Evolutionary conservation across 2,329 filamentous ascomycete genomes (phyloP), one percentile per base, ranked within the genome.

Genomic region (Tolypocladium album): DNA sequence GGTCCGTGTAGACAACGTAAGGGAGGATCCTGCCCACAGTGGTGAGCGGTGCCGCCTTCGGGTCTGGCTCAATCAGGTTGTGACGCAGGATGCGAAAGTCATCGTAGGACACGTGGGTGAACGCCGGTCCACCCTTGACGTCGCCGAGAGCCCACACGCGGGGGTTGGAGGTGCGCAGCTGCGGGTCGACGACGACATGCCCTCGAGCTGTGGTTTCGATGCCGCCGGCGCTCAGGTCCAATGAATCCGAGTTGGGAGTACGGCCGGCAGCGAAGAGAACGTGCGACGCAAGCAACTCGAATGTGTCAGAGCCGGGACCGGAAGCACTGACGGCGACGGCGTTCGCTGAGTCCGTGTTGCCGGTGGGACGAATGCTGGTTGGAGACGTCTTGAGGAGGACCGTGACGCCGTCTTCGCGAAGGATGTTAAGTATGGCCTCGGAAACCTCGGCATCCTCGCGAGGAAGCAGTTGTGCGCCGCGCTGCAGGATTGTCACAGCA

Each of bases 91-190:
- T 76, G 59, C 81, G 78, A 66, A 76, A 82, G 69, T 83, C 80
- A 67, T 83, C 80, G 69, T 82, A 83, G 4, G 78, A 80, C 63
- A 83, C 76, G 68, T 83, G 81, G 1, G 81, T 83, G 67, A 83
- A 83, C 17, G 78, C 78, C 8, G 79, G 78, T 0, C 75, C 75
- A 53, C 79, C 79, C 59, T 82, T 79, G 56, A 78, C 75, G 63
- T 83, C 80, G 40, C 81, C 81, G 2, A 82, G 64, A 1, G 76
- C 79, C 64, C 77, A 82, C 24, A 83, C 69, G 50, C 70, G 72
- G 0, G 70, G 62, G 0, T 70, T 71, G 24, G 69, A 72, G 0
- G 79, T 83, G 55, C 74, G 69, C 4, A 83, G 77, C 60, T 70
- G 72, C 9, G 76, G 68, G 58, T 78, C 74, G 22, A 76, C 74